Percentiles rank a stretch among this genome's conserved stretches.
phyloP scores from a whole-genome alignment of 148 eudicot species.

The Chenopodium berlandieri region DNA sequence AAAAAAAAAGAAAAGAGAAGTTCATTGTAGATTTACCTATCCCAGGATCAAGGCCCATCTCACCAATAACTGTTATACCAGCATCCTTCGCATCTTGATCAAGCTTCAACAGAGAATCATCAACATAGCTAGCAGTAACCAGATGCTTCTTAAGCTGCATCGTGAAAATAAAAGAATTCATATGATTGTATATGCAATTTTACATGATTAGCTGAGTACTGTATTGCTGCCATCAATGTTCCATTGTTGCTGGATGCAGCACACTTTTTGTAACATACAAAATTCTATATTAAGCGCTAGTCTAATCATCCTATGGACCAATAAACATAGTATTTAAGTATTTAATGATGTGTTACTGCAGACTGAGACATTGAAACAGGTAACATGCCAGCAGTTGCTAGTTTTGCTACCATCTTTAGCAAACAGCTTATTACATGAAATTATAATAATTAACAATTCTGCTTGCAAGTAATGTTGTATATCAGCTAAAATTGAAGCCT shows the following conservation, averaged over 20 bases:
- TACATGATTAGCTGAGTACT: not conserved
- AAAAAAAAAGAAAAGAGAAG: not conserved
- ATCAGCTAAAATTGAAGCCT: not conserved
- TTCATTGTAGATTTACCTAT: slow-evolving; percentile 54
- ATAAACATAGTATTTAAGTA: not conserved
- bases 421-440: not conserved
- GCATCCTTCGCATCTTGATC: slow-evolving; percentile 68
- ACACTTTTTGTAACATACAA: not conserved
- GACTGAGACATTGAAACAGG: not conserved
- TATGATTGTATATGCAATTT: not conserved
- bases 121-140: slow-evolving; percentile 89
- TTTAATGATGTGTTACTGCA: not conserved
- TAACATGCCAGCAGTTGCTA: not conserved
- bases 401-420: not conserved
- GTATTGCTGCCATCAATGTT: not conserved
- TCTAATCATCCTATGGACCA: no score
- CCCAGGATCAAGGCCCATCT: slow-evolving; percentile 99
- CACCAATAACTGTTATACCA: slow-evolving; percentile 85
- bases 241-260: not conserved
- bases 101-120: slow-evolving; percentile 77
- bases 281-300: not conserved
- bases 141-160: slow-evolving; percentile 88
- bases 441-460: not conserved
- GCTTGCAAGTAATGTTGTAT: not conserved
- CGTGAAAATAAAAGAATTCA: slow-evolving; percentile 11